Conservation (phyloP, 2,329 filamentous ascomycete species). For the Periconia sp. region DNA sequence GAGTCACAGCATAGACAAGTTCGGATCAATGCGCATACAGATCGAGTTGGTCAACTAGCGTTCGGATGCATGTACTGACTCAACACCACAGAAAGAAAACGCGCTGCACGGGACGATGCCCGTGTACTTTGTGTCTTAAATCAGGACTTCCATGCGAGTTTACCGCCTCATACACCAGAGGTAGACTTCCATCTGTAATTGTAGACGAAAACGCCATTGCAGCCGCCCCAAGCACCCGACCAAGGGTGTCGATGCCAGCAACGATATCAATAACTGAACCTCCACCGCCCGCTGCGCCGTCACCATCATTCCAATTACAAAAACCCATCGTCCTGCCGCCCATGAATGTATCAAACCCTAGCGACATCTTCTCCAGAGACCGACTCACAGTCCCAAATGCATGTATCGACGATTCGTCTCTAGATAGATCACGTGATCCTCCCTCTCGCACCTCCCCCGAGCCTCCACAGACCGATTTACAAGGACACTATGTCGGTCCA, state of each 20-base stretch:
- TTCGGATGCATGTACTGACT: not conserved
- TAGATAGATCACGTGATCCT: slow-evolving; percentile 13
- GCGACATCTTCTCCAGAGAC: slow-evolving; percentile 15
- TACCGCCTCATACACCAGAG: slow-evolving; percentile 53
- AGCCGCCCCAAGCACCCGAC: slow-evolving; percentile 16
- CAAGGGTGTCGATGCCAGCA: slow-evolving; percentile 18
- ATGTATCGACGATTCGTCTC: slow-evolving; percentile 6
- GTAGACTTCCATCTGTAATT: slow-evolving; percentile 46
- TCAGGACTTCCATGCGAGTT: slow-evolving; percentile 49
- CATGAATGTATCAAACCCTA: slow-evolving; percentile 13
- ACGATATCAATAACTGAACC: slow-evolving; percentile 3
- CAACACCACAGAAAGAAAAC: slow-evolving; percentile 36
- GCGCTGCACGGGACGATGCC: slow-evolving; percentile 39
- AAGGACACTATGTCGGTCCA: slow-evolving; percentile 53
- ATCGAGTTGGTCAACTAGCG: not conserved
- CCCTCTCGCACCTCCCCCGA: slow-evolving; percentile 49
- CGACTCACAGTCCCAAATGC: slow-evolving; percentile 14
- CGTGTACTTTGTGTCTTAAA: slow-evolving; percentile 36
- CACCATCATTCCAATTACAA: slow-evolving; percentile 22
- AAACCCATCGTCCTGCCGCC: slow-evolving; percentile 15
- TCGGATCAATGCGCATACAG: not conserved
- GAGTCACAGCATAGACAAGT: slow-evolving; percentile 11
- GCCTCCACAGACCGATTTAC: slow-evolving; percentile 48
- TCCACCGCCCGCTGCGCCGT: slow-evolving; percentile 8
- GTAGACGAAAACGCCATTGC: slow-evolving; percentile 34